A percentile compares a stretch with the other conserved stretches of the same genome.
phyloP scores from a whole-genome alignment of 208 protist species.

The Willaertia magna region DNA sequence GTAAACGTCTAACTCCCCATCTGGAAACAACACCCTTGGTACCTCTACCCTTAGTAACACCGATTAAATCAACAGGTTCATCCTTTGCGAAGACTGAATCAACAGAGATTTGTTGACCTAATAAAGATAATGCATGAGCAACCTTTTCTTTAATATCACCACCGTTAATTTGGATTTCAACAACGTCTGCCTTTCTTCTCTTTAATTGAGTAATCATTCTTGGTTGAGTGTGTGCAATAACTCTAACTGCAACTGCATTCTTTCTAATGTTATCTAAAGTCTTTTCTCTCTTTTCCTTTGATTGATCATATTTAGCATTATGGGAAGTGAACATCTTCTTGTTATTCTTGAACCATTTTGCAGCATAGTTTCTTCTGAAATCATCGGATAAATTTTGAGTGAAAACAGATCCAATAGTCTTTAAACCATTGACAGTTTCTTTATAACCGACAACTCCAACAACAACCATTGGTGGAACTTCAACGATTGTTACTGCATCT shows the following conservation, averaged over 20 bases:
- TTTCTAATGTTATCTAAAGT: slow-evolving; percentile 83
- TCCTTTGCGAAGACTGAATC: slow-evolving; percentile 82
- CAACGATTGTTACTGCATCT: slow-evolving; percentile 95
- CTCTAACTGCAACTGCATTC: slow-evolving; percentile 87
- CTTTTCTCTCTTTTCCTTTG: slow-evolving; percentile 59
- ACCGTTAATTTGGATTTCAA: slow-evolving; percentile 99
- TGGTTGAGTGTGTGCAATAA: slow-evolving; percentile 96
- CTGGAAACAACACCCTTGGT: slow-evolving; percentile 92
- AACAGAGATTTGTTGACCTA: slow-evolving; percentile 92
- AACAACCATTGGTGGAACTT: slow-evolving; percentile 93
- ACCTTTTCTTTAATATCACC: slow-evolving; percentile 89
- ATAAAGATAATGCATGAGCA: slow-evolving; percentile 68
- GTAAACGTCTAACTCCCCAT: slow-evolving; percentile 89
- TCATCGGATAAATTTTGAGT: slow-evolving; percentile 85
- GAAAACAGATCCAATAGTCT: slow-evolving; percentile 94
- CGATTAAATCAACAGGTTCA: slow-evolving; percentile 90
- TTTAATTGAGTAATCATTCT: slow-evolving; percentile 73
- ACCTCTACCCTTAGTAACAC: slow-evolving; percentile 94
- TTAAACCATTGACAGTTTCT: slow-evolving; percentile 85
- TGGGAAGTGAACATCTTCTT: slow-evolving; percentile 94
- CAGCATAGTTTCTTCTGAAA: slow-evolving; percentile 93
- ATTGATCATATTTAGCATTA: slow-evolving; percentile 53
- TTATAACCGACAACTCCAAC: slow-evolving; percentile 97
- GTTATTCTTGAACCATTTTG: slow-evolving; percentile 94
- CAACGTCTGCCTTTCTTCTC: slow-evolving; percentile 96